Conservation (phyloP, 2,329 filamentous ascomycete species). For the Purpureocillium lavendulum region DNA sequence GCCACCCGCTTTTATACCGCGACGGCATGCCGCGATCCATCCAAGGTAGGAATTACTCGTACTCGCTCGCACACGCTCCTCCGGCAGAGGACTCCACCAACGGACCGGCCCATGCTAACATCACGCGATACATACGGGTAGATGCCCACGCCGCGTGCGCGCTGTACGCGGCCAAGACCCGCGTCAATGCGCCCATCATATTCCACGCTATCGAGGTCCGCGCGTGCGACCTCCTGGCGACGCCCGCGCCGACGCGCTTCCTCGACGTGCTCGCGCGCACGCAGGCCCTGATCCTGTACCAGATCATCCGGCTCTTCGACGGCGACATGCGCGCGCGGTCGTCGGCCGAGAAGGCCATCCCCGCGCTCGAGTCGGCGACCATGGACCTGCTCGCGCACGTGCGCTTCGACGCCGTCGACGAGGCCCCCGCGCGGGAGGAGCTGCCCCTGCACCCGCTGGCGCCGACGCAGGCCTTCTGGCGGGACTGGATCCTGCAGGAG, state of each 20-base stretch:
- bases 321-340: conserved; percentile 34
- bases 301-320: conserved; percentile 42
- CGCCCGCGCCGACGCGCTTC: conserved; percentile 19
- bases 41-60: conserved; percentile 29
- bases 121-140: conserved; percentile 10
- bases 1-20: conserved; percentile 41
- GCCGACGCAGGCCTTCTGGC: conserved; percentile 37
- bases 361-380: conserved; percentile 22
- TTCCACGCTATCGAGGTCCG: conserved; percentile 37
- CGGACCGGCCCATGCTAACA: not conserved
- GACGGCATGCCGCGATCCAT: conserved; percentile 41
- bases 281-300: conserved; percentile 41
- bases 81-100: not conserved
- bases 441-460: conserved; percentile 27
- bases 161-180: conserved; percentile 41
- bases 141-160: conserved; percentile 46
- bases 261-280: conserved; percentile 29
- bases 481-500: conserved; percentile 43
- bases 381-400: conserved; percentile 22
- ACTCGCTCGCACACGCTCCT: no score
- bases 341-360: conserved; percentile 25
- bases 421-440: conserved; percentile 1
- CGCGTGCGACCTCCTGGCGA: conserved; percentile 31
- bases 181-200: conserved; percentile 37
- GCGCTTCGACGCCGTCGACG: conserved; percentile 17